Evolutionary conservation across 768 basidiomycete genomes (phyloP), one percentile per base, ranked within the genome.

Genomic region (Porpolomopsis calyptriformis): DNA sequence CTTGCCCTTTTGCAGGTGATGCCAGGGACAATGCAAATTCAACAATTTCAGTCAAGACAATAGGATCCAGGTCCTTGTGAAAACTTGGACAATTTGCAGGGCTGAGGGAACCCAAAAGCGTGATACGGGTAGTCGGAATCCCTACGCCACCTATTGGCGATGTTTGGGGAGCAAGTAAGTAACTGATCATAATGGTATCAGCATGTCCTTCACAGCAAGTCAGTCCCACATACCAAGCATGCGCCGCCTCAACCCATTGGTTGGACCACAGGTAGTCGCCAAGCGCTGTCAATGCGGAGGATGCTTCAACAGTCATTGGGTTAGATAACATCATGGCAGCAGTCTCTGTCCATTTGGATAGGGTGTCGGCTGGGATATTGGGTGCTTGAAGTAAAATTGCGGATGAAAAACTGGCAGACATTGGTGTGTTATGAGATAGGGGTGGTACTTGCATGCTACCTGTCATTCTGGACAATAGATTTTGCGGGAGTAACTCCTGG

Each of bases 21-120:
- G 75, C 69, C 31, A 94, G 64, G 4, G 88, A 88, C 37, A 91
- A 57, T 0, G 89, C 93, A 60, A 90, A 98, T 65, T 99, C 96
- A 11, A 81, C 68, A 40, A 96, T 81, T 65, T 99, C 96, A 2
- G 91, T 82, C 52, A 96, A 76, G 48, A 93, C 77, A 41, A 91
- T 67, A 2, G 83, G 66, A 57, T 96, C 92, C 1, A 72, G 64
- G 56, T 91, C 80, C 58, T 73, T 77, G 57, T 68, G 64, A 57
- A 78, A 80, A 43, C 63, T 69, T 0, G 77, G 71, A 31, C 59
- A 64, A 26, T 57, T 57, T 41, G 65, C 68, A 4, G 81, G 84
- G 57, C 66, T 77, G 48, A 70, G 77, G 16, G 76, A 73, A n/a
- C 90, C 89, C 33, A 92, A 58, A 20, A 97, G 68, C 4, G 77